Conservation (phyloP, 2,329 filamentous ascomycete genomes). For the Xylariaceae sp. region DNA sequence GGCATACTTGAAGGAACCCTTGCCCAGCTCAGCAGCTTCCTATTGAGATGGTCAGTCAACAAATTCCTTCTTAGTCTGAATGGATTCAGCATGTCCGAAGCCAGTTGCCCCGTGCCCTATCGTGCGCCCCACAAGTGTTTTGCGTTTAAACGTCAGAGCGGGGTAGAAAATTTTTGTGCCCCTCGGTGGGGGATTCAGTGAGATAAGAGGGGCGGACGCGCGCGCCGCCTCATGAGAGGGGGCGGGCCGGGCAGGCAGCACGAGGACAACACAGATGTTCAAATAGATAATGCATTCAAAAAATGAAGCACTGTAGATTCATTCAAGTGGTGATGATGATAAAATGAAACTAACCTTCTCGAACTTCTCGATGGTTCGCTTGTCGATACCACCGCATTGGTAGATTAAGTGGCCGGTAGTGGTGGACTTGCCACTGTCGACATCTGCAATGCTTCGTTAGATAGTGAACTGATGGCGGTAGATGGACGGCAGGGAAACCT, state of each 20-base stretch:
- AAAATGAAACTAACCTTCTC: slow-evolving; percentile 79
- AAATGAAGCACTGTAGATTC: slow-evolving; percentile 17
- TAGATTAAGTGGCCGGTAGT: slow-evolving; percentile 93
- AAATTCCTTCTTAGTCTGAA: neutral
- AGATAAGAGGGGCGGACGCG: slow-evolving; percentile 21
- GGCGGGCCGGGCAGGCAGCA: too few relatives aligned
- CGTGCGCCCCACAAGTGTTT: too few relatives aligned
- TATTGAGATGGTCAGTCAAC: slow-evolving; percentile 45
- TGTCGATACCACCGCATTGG: slow-evolving; percentile 99
- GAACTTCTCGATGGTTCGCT: slow-evolving; percentile 99
- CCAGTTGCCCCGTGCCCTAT: slow-evolving; percentile 21
- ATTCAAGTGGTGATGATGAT: slow-evolving; percentile 10
- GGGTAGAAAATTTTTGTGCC: slow-evolving; percentile 36
- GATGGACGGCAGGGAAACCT: slow-evolving; percentile 32
- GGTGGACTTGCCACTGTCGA: slow-evolving; percentile 55
- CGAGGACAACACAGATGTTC: slow-evolving; percentile 22
- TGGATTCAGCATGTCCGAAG: slow-evolving; percentile 15
- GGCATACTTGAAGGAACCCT: slow-evolving; percentile 99
- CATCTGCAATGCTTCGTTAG: slow-evolving; percentile 30
- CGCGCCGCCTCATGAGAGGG: neutral
- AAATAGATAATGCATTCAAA: neutral
- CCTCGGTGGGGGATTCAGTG: slow-evolving; percentile 31
- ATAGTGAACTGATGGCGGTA: neutral
- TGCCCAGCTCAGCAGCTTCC: slow-evolving; percentile 99
- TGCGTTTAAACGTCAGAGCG: slow-evolving; percentile 28